Percentiles rank a stretch among this genome's conserved stretches.
These are phyloP conservation scores for Castanea crenata DNA, from an alignment of 306 rosid genomes.

Conservation along the genomic window DNA sequence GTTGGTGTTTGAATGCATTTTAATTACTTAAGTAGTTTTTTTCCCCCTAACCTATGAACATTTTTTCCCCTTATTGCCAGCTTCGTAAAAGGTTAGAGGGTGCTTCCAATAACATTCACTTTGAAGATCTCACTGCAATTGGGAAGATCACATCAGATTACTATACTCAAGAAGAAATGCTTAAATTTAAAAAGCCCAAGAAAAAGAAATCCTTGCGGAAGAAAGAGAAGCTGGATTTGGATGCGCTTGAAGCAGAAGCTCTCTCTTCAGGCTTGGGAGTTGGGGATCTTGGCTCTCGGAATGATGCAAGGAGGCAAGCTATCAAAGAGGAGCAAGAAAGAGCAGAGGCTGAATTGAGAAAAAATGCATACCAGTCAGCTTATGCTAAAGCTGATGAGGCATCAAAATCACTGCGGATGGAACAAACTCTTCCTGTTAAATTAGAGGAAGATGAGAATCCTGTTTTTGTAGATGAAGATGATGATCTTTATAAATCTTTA, in stretches of 20 bases:
- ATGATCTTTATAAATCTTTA: slow-evolving; percentile 76
- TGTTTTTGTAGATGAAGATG: slow-evolving; percentile 72
- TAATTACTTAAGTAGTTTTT: not conserved
- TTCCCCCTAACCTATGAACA: not conserved
- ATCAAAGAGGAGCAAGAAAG: slow-evolving; percentile 66
- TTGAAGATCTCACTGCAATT: slow-evolving; percentile 68
- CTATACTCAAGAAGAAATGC: slow-evolving; percentile 89
- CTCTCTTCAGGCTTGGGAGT: slow-evolving; percentile 84
- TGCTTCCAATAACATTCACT: slow-evolving; percentile 38
- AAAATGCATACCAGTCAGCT: slow-evolving; percentile 78
- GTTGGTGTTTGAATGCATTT: slow-evolving; percentile 4
- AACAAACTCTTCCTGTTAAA: slow-evolving; percentile 47
- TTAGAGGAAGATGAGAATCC: slow-evolving; percentile 63
- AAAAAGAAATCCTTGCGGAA: slow-evolving; percentile 89
- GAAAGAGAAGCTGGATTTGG: slow-evolving; percentile 87
- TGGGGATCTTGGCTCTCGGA: slow-evolving; percentile 91
- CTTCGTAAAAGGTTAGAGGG: slow-evolving; percentile 77
- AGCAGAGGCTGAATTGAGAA: slow-evolving; percentile 76
- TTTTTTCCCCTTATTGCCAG: slow-evolving; percentile 36
- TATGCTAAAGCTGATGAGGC: slow-evolving; percentile 91
- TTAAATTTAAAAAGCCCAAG: slow-evolving; percentile 80
- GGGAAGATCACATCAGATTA: slow-evolving; percentile 73
- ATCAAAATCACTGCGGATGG: slow-evolving; percentile 66
- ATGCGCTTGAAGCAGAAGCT: slow-evolving; percentile 96
- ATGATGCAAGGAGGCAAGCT: slow-evolving; percentile 62